Evolutionary conservation across 495 filamentous ascomycete genomes (phyloP), one percentile per base, ranked within the genome.

Genomic region (Daldinia caldariorum): DNA sequence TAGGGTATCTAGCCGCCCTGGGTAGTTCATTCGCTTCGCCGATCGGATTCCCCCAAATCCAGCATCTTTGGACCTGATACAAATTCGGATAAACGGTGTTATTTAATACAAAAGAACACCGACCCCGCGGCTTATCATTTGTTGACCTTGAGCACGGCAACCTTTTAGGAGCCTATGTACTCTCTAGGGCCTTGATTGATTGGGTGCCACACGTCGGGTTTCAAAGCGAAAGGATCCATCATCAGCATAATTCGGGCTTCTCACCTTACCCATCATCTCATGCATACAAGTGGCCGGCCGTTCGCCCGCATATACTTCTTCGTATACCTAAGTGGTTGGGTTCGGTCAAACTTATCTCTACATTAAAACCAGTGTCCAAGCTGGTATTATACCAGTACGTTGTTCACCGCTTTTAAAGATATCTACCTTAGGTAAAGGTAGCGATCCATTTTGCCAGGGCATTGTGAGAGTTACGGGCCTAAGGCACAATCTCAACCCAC

Each of bases 111-210:
- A 26, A 7, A 39, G 34, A 41, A 26, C 66, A 53, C 31, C 31
- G 32, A 68, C 70, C 70, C 70, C 70, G 70, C 70, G 65, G 61
- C 70, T 49, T 72, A 57, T 72, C 50, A 72, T 68, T 72, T 72
- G 70, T 60, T 72, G 54, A 51, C 57, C 56, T 66, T 35, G 35
- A 56, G 26, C 20, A 37, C 31, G 37, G 56, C 22, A 58, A 57
- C 51, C 60, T 62, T 53, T 62, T 53, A 20, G 60, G 14, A 51
- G 29, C n/a, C 16, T 60, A n/a, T n/a, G n/a, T n/a, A 54, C 35
- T 56, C 51, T 43, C 18, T 22, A 61, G 51, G 56, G 50, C 43
- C 35, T 53, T 58, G n/a, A 61, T 49, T 72, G 70, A 72, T 72
- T 72, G 70, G 70, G 60, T 62, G 70, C 70, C 70, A 67, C 59